These are phyloP conservation scores for Pezicula neosporulosa DNA, from an alignment of 2,329 filamentous ascomycete genomes.

Conservation along the genomic window DNA sequence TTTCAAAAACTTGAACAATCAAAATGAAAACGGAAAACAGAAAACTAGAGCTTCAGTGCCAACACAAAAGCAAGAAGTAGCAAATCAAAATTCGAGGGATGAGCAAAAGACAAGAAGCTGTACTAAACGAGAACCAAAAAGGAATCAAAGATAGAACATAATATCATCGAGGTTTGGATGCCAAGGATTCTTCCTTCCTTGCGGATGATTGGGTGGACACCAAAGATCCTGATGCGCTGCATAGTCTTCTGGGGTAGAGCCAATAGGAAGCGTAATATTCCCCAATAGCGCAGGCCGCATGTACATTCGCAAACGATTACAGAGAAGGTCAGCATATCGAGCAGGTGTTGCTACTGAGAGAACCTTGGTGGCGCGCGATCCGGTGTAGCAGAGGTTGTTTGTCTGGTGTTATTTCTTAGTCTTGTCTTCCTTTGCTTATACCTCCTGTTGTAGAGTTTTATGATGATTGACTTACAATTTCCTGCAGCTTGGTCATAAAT, in stretches of 20 bases:
- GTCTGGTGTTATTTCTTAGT: no score
- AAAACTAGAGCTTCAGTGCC: no score
- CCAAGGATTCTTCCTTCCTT: not conserved
- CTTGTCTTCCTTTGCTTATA: no score
- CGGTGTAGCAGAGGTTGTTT: conserved; percentile 8
- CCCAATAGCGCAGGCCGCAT: not conserved
- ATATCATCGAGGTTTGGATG: not conserved
- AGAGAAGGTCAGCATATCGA: conserved; percentile 3
- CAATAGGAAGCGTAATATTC: no score
- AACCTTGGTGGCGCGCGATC: conserved; percentile 4
- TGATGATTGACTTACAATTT: no score
- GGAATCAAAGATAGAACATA: not conserved
- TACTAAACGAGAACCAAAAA: not conserved
- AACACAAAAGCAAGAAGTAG: no score
- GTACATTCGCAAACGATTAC: not conserved
- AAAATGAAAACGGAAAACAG: no score
- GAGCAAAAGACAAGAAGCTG: no score
- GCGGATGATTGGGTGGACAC: not conserved
- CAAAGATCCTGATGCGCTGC: not conserved
- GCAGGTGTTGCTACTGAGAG: conserved; percentile 10
- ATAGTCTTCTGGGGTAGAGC: not conserved
- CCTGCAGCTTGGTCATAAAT: no score
- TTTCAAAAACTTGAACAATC: no score
- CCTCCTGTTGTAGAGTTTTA: no score
- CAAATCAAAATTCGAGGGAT: no score